Evolutionary conservation across 768 basidiomycete species (phyloP), one percentile per base, ranked within the genome.

Genomic region (Tricholoma sp.): DNA sequence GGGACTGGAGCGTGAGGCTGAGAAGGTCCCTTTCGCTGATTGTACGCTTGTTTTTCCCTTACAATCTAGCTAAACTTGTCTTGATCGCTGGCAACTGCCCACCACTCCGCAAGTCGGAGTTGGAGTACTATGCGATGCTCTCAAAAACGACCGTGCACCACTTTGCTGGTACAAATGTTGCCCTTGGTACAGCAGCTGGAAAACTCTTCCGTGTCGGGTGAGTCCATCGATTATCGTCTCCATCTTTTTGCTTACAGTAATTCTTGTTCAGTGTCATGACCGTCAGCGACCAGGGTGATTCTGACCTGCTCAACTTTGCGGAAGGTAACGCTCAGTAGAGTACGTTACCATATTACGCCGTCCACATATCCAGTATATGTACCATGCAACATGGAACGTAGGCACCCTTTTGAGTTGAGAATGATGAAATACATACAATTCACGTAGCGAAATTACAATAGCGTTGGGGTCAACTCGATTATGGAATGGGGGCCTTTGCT

Each of bases 101-200:
- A 57, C 97, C 97, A 61, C 85, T 99, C 61, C 93, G 97, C 75
- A 97, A 97, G 76, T 98, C 96, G 59, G 97, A 99, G 82, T 83
- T 99, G 58, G 97, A 99, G 81, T 99, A 98, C 83, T 99, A 98
- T 72, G 97, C 94, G 78, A 97, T 97, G 95, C 83, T 99, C 72
- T 97, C 94, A 65, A 99, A 99, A 83, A 98, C 96, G 57, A 86
- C 91, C 57, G 96, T 98, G 57, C 97, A 98, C 79, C 95, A 98
- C 80, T 99, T 97, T 74, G 81, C 86, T 62, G 97, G 97, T 62
- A 94, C 94, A 62, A 99, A 99, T 72, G 94, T 98, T 66, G 91
- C 96, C 59, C 89, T 99, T 63, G 97, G 97, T 57, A 99, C 97
- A 52, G 97, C 97, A 74, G 95, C 97, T 58, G 97, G 97, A 73